Evolutionary conservation across 1,139 yeast genomes (phyloP), one percentile per base, ranked within the genome.

Genomic region (Yamadazyma atlantica): DNA sequence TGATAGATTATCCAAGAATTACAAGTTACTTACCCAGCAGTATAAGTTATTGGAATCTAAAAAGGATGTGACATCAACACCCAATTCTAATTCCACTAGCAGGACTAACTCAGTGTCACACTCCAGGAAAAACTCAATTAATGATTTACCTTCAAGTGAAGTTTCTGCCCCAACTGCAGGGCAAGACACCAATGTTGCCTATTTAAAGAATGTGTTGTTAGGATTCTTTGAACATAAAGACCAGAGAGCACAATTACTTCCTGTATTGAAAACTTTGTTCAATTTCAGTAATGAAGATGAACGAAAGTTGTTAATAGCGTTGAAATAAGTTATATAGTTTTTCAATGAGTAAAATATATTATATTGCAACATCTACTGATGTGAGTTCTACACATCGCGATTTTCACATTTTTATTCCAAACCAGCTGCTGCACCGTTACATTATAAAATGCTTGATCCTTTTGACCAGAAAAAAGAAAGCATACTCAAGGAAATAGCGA

Each of bases 181-280:
- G 24, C 32, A 37, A 23, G 50, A 47, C 5, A 56, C 66, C 21
- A 69, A 83, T 51, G 68, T 83, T 21, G 87, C 92, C 14, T 92
- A 92, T 57, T 73, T 89, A 38, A 86, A 85, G 57, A 92, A 92
- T 55, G 97, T 92, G 2, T 62, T 92, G 14, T 64, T 92, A 7
- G 97, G 97, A 1, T 92, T 85, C 57, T 63, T 92, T 44, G 97
- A 90, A 54, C 96, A 87, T 54, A 85, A 76, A 52, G 97, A 90
- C n/a, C 97, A 90, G 59, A 71, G 97, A 38, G 80, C 74, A 25
- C 87, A 82, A 57, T 70, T 92, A 36, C 65, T 92, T 29, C 97
- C 97, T 0, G 97, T 92, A 4, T 71, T 92, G 22, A 77, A 90
- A 38, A 81, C 87, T 43, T 62, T 92, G 35, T 71, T 92, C 44